These are phyloP conservation scores for Paracoccidioides lutzii DNA, from an alignment of 2,329 filamentous ascomycete genomes.

Conservation along the genomic window DNA sequence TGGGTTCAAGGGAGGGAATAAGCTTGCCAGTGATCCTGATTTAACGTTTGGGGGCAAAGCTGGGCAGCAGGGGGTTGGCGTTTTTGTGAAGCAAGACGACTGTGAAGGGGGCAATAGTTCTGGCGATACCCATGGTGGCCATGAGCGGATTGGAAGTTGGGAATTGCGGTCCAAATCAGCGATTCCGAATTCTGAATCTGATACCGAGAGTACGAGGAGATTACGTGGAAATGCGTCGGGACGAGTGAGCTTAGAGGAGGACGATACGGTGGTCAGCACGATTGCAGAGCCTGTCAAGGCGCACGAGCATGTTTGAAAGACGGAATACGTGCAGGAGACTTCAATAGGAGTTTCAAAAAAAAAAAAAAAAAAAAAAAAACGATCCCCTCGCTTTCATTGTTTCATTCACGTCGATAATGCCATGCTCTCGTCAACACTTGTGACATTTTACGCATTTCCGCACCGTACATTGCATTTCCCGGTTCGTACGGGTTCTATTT, in stretches of 20 bases:
- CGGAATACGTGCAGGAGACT: neutral
- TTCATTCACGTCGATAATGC: too few species aligned
- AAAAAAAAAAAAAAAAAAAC: too few species aligned
- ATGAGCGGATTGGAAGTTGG: constrained; percentile 47
- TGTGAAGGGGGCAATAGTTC: neutral
- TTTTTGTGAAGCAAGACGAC: neutral
- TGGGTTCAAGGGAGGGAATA: constrained; percentile 44
- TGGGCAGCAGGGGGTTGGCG: neutral
- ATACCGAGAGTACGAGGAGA: constrained; percentile 6
- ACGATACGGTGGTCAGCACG: constrained; percentile 25
- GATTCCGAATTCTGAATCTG: constrained; percentile 11
- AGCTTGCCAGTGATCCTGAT: constrained; percentile 43
- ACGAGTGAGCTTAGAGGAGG: constrained; percentile 26
- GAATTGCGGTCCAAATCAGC: constrained; percentile 35
- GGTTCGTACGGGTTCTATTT: neutral
- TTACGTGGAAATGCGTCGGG: neutral
- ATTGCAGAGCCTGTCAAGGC: constrained; percentile 33
- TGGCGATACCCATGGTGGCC: constrained; percentile 20
- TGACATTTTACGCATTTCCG: too few species aligned
- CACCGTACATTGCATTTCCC: too few species aligned
- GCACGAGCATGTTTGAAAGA: constrained; percentile 35
- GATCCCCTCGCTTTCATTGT: too few species aligned
- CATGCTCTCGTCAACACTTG: too few species aligned
- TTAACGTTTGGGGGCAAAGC: constrained; percentile 23
- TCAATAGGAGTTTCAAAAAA: too few species aligned